Evolutionary conservation across 1,284 basidiomycete genomes (phyloP), one percentile per base, ranked within the genome.

Genomic region (Xerocomus cyaneibrunnescens): DNA sequence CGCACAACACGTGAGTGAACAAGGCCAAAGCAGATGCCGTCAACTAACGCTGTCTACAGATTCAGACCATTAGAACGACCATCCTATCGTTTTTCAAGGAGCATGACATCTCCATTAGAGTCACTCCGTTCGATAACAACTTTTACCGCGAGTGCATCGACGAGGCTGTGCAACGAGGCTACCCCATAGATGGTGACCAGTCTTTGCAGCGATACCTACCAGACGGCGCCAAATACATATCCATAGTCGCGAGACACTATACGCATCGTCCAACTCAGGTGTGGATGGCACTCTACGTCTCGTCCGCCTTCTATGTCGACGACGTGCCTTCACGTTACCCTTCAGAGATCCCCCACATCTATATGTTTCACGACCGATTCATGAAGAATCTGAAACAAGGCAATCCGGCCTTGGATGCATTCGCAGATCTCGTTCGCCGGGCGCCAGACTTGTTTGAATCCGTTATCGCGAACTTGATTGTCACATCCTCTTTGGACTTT

Each of bases 311-410:
- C 17, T 62, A 54, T 35, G 22, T 68, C n/a, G 68, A 72, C 35
- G 72, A 73, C 22, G 42, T 52, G 16, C 52, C 58, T 12, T 16
- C 17, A 3, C 23, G 12, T 17, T 55, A 45, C 39, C 43, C 51
- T 16, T 23, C 46, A 6, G 58, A 69, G 16, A 40, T 64, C 12
- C 52, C 54, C 4, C 36, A 45, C 3, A 43, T 66, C 28, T 56
- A 58, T 35, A 10, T 40, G 14, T 74, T 73, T 55, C 62, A 68
- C 19, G 54, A 60, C 35, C 52, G 67, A 1, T 67, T 71, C 23
- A 38, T 66, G 2, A 28, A 31, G 7, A 45, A 39, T 9, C 44
- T 55, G 21, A 31, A 45, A 3, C 72, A 72, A n/a, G 57, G 50
- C 2, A 59, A 55, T 38, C 38, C 35, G 0, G 52, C 61, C 3